Evolutionary conservation across 2,329 filamentous ascomycete genomes (phyloP), one percentile per base, ranked within the genome.

Genomic region (Fusarium sp.): DNA sequence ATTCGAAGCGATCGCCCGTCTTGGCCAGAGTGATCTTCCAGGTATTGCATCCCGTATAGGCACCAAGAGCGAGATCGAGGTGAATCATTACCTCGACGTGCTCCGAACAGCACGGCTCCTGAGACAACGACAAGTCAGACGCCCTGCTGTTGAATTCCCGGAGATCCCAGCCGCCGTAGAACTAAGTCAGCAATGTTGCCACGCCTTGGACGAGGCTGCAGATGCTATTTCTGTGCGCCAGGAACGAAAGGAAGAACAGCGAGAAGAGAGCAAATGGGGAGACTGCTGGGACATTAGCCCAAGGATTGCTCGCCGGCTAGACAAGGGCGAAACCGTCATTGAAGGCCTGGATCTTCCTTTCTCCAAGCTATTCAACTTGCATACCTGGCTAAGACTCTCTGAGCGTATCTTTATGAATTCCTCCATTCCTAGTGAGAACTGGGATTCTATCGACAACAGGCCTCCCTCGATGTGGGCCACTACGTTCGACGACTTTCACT

Each of bases 391-490:
- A 8, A 81, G 83, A 10, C 84, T 96, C 8, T 91, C 93, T 0
- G 85, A 88, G 51, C 84, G 85, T 4, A 76, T 95, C 3, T 96
- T 96, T 79, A 96, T 97, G 94, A 96, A 95, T 68, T 87, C 87
- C 18, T 80, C 84, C 5, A 84, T 88, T 47, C 83, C 86, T 18
- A 89, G 90, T 61, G 87, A 89, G 62, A 95, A 94, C 78, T 97
- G 93, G 94, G 85, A 84, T 39, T 85, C 84, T 44, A 76, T 93
- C 13, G 86, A 87, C 26, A 86, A 88, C n/a, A 86, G 89, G 63
- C 85, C 85, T 7, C 95, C 95, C 0, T 90, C 92, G 0, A 89
- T 98, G 28, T 91, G 92, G 74, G 89, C 91, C 12, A 95, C 93
- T 4, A 91, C 93, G 0, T 87, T 97, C n/a, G 87, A 89, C 10